Evolutionary conservation across 768 basidiomycete species (phyloP).

Genomic region (Dacryopinax primogenitus): DNA sequence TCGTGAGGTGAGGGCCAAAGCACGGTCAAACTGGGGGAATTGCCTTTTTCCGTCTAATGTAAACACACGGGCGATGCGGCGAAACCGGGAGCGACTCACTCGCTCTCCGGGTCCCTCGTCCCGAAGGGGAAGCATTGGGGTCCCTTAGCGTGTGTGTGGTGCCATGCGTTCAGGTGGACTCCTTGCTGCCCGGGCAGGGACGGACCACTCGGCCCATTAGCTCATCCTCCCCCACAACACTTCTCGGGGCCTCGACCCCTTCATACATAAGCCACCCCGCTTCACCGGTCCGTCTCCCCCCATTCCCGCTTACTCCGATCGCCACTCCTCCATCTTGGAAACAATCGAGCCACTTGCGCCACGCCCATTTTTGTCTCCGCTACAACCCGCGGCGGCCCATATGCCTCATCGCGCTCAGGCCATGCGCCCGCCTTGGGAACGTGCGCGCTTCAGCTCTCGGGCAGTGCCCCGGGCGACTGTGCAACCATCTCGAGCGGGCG

Average conservation of each 20-base stretch:
- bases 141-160: not conserved
- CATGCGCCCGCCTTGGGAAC: not conserved
- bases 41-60: not conserved
- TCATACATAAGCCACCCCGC: not conserved
- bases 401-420: not conserved
- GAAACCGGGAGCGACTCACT: not conserved
- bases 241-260: not conserved
- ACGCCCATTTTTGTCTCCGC: not conserved
- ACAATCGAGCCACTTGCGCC: too few species aligned
- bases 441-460: not conserved
- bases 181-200: not conserved
- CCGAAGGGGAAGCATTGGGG: not conserved
- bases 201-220: not conserved
- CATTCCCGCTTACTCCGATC: not conserved
- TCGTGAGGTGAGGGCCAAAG: not conserved
- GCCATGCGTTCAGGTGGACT: not conserved
- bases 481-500: not conserved
- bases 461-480: not conserved
- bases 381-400: not conserved
- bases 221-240: not conserved
- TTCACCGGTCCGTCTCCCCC: not conserved
- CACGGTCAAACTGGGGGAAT: not conserved
- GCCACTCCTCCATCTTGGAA: too few species aligned
- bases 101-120: not conserved
- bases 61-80: not conserved